Evolutionary conservation across 2,329 filamentous ascomycete genomes (phyloP).

Genomic region (Chaetomium globosum): DNA sequence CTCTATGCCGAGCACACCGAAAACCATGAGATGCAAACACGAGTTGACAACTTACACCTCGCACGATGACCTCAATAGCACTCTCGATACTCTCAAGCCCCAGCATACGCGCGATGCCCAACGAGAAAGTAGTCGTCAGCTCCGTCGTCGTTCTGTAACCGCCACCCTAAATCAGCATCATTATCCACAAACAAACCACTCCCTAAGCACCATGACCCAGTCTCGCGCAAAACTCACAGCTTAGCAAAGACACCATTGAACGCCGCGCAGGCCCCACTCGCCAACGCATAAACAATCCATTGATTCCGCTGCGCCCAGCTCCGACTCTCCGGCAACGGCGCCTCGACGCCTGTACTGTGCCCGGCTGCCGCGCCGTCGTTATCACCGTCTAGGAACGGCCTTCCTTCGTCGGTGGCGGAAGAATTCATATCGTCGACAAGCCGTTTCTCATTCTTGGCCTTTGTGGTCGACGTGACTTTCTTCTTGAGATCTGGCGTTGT

Average conservation of each 20-base stretch:
- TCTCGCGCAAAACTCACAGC: constrained; percentile 57
- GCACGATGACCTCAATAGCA: constrained; percentile 53
- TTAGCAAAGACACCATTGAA: constrained; percentile 85
- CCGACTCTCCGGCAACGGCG: background rate
- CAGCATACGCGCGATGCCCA: constrained; percentile 49
- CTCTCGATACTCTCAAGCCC: constrained; percentile 48
- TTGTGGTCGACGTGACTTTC: background rate
- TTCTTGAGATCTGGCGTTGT: constrained; percentile 16
- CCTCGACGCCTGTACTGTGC: background rate
- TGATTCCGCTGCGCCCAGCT: constrained; percentile 45
- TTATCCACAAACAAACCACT: background rate
- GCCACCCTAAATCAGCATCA: background rate
- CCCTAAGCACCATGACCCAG: background rate
- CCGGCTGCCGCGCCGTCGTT: background rate
- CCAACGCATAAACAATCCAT: constrained; percentile 71
- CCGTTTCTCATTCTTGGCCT: constrained; percentile 5
- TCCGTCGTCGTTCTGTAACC: constrained; percentile 56
- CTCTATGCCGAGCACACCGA: background rate
- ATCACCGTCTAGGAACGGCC: constrained; percentile 34
- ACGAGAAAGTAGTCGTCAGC: constrained; percentile 54
- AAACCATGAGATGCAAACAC: background rate
- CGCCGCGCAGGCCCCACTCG: constrained; percentile 75
- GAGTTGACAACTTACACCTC: constrained; percentile 50
- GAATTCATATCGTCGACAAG: constrained; percentile 30
- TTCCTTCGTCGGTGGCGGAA: constrained; percentile 31